Evolutionary conservation across 139 green algal species (phyloP).

Genomic region (Chara braunii): DNA sequence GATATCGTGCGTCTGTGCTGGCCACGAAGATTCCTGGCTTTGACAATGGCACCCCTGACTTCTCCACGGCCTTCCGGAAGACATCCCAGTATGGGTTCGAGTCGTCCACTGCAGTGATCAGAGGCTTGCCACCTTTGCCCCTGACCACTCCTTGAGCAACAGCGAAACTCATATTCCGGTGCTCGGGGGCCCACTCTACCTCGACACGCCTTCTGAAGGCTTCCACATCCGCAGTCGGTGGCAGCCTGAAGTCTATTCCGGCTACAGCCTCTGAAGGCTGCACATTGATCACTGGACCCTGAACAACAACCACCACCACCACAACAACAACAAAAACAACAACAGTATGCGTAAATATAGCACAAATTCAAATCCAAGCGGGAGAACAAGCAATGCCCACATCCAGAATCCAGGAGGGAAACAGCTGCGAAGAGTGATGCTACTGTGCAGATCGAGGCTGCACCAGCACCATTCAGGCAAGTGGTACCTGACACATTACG

Average conservation of each 20-base stretch:
- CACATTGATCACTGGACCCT: constrained; percentile 27
- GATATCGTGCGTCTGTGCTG: neutral
- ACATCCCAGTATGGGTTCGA: constrained; percentile 7
- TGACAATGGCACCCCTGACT: neutral
- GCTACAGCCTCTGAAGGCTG: constrained; percentile 18
- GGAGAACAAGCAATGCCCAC: no score
- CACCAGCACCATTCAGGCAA: no score
- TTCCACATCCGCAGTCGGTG: constrained; percentile 7
- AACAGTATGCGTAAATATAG: no score
- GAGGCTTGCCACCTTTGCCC: neutral
- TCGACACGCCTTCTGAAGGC: neutral
- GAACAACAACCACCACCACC: no score
- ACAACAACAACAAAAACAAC: no score
- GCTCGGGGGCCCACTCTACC: constrained; percentile 16
- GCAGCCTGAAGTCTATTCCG: constrained; percentile 25
- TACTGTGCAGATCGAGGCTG: no score
- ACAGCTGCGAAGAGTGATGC: no score
- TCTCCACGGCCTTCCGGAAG: neutral
- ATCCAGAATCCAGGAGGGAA: no score
- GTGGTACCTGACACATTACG: no score
- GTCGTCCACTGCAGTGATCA: neutral
- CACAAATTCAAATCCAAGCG: no score
- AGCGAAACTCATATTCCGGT: constrained; percentile 7
- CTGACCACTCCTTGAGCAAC: neutral
- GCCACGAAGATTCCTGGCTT: constrained; percentile 8